A percentile compares a stretch with the other conserved stretches of the same genome.
These are phyloP conservation scores for Leccinum rimulosum DNA, from an alignment of 768 basidiomycete genomes.

Conservation along the genomic window DNA sequence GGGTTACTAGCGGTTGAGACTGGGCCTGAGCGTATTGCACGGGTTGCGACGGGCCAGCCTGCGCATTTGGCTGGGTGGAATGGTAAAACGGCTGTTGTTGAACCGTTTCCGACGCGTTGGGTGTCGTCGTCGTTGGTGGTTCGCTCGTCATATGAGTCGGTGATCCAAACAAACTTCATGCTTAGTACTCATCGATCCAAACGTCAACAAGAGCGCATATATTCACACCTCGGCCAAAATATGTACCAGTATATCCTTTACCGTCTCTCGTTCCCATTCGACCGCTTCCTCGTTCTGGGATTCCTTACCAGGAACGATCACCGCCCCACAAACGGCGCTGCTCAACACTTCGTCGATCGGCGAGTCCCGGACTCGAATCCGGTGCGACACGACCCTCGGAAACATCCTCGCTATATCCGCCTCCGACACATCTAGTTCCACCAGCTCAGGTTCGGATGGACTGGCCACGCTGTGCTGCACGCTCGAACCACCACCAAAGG, in stretches of 20 bases:
- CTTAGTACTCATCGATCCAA: neutral
- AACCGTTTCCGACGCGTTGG: conserved; percentile 12
- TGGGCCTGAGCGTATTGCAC: conserved; percentile 21
- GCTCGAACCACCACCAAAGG: neutral
- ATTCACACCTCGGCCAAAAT: conserved; percentile 51
- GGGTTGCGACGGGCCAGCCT: conserved; percentile 19
- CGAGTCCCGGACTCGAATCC: conserved; percentile 65
- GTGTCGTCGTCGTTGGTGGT: conserved; percentile 38
- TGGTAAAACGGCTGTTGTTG: conserved; percentile 10
- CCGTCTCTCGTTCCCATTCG: conserved; percentile 45
- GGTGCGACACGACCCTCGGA: conserved; percentile 72
- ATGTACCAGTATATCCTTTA: conserved; percentile 65
- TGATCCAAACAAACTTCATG: conserved; percentile 5
- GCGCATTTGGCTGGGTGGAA: conserved; percentile 14
- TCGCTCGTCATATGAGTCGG: conserved; percentile 37
- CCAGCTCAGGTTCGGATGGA: conserved; percentile 19
- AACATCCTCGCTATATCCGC: conserved; percentile 73
- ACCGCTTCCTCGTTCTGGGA: conserved; percentile 13
- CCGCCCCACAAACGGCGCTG: conserved; percentile 59
- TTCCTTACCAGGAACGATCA: conserved; percentile 19
- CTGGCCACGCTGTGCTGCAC: conserved; percentile 5
- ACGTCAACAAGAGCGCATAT: neutral
- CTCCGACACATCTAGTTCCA: conserved; percentile 61
- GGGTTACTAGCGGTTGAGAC: conserved; percentile 18
- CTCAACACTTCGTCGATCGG: conserved; percentile 69